Evolutionary conservation across 2,329 filamentous ascomycete species (phyloP), one percentile per base, ranked within the genome.

Genomic region (Cladophialophora carrionii): DNA sequence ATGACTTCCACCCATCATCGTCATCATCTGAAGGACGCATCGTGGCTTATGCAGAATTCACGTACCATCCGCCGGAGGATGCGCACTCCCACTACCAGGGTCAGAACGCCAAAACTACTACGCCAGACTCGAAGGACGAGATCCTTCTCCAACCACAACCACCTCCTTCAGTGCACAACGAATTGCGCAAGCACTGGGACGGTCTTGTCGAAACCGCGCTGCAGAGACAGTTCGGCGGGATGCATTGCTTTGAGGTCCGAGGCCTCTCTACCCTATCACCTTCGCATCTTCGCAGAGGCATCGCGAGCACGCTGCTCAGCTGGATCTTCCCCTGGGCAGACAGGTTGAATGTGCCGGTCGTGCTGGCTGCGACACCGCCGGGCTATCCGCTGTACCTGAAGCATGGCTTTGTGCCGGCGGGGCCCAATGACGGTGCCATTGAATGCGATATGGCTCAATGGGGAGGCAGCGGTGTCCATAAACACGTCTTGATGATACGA

Each of bases 221-320:
- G 24, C 31, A 51, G 2, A n/a, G 24, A 5, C 20, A 52, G 8
- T 65, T 65, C 54, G 52, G 41, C 9, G 46, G n/a, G 8, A 53
- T 65, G 43, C 63, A 65, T 43, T 65, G 63, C 54, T 62, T 65
- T 34, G 63, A 65, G 41, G 63, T 65, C 1, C 49, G 63, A 52
- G 59, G 57, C 9, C 43, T 65, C 7, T 53, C 31, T 14, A 56
- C 59, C 6, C 58, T 65, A 12, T 48, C 58, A 6, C 63, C 63
- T 6, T 52, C 51, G 7, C 58, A 65, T 48, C 59, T 56, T 43
- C 63, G 63, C n/a, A 62, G 48, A 20, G 63, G 63, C 8, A 65
- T 65, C 32, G 63, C 63, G 6, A 65, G 63, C 58, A 56, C 1
- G 24, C 48, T 65, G 6, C 59, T 65, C 31, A 3, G 20, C 3